A percentile compares a stretch with the other conserved stretches of the same genome.
These are phyloP conservation scores for Acanthamoeba divionensis DNA, from an alignment of 208 protist species.

Conservation along the genomic window DNA sequence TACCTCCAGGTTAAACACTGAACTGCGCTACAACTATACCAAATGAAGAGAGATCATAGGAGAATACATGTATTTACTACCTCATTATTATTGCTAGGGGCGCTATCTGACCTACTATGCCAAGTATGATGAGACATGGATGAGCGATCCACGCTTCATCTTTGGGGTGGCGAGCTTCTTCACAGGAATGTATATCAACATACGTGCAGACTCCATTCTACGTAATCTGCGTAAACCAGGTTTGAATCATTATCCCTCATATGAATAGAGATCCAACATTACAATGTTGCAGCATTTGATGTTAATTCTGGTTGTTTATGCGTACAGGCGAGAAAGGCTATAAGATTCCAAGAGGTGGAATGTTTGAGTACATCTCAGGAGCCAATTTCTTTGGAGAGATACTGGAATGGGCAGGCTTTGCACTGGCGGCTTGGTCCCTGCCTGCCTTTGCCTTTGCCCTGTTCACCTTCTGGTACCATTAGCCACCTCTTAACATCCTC, in stretches of 20 bases:
- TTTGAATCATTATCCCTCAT: no score
- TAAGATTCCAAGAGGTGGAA: conserved; percentile 77
- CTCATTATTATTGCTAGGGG: no score
- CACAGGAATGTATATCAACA: conserved; percentile 74
- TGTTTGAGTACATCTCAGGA: conserved; percentile 80
- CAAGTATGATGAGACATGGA: conserved; percentile 46
- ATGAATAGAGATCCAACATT: no score
- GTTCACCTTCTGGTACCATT: no score
- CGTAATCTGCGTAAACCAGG: conserved; percentile 60
- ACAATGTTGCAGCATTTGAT: no score
- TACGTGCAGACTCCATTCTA: conserved; percentile 75
- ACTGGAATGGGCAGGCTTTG: conserved; percentile 77
- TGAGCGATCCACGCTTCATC: conserved; percentile 54
- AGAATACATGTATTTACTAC: no score
- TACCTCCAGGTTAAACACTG: conserved; percentile 54
- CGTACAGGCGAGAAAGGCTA: conserved; percentile 75
- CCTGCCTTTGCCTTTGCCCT: conserved; percentile 57
- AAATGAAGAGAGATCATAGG: no score
- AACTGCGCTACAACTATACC: background rate
- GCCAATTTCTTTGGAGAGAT: conserved; percentile 82
- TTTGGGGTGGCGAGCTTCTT: conserved; percentile 53
- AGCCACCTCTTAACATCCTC: background rate
- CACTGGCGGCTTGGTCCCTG: conserved; percentile 64
- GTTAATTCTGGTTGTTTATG: background rate
- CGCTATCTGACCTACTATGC: conserved; percentile 38